Evolutionary conservation across 306 rosid species (phyloP).

Genomic region (Citrullus amarus): DNA sequence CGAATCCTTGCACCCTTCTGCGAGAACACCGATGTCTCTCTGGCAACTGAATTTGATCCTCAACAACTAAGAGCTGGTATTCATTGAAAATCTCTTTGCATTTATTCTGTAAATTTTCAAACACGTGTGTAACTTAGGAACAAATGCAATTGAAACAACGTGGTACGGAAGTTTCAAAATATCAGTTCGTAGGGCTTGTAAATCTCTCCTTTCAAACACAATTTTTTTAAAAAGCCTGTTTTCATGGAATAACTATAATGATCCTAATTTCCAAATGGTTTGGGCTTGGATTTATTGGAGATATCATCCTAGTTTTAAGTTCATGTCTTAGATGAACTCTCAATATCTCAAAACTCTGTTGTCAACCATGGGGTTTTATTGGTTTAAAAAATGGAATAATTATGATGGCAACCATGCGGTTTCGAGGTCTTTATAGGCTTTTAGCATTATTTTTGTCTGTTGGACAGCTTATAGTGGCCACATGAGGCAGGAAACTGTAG

Average conservation of each 20-base stretch:
- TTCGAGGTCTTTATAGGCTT: neutral
- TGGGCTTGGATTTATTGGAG: neutral
- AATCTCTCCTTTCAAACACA: neutral
- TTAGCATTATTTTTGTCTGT: neutral
- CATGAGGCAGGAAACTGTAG: conserved; percentile 19
- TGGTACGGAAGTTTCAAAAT: neutral
- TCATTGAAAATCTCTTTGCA: neutral
- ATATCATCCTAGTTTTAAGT: neutral
- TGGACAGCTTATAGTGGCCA: conserved; percentile 23
- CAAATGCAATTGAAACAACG: neutral
- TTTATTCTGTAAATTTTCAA: neutral
- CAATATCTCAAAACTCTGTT: neutral
- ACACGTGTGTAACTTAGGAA: neutral
- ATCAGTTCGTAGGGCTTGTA: neutral
- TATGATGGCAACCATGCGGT: neutral
- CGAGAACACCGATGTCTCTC: conserved; percentile 13
- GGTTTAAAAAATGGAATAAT: neutral
- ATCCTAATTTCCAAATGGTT: neutral
- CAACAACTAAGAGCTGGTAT: conserved; percentile 23
- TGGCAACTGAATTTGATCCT: conserved; percentile 4
- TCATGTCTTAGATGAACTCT: neutral
- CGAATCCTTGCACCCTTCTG: conserved; percentile 38
- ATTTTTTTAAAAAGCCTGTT: no score
- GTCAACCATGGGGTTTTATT: no score
- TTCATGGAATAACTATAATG: neutral